phyloP scores from a whole-genome alignment of 768 basidiomycete genomes.

The Fistulinella prunicolor region DNA sequence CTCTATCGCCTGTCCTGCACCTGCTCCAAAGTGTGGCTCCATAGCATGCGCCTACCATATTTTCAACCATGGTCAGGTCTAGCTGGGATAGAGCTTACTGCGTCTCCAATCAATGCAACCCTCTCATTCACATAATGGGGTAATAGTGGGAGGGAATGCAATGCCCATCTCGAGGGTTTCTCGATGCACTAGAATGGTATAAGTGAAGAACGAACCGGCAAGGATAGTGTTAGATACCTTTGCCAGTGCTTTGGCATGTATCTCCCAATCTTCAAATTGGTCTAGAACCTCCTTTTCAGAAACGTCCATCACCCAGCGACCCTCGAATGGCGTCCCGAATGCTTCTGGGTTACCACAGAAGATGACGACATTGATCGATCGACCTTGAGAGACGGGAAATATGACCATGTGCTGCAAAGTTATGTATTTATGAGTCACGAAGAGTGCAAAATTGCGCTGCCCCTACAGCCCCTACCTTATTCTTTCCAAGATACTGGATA shows the following conservation, averaged over 20 bases:
- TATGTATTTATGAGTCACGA: background rate
- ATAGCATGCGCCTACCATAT: slow-evolving; percentile 42
- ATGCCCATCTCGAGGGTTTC: slow-evolving; percentile 41
- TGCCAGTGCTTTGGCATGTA: slow-evolving; percentile 5
- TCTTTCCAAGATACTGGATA: slow-evolving; percentile 25
- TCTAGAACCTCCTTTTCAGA: slow-evolving; percentile 32
- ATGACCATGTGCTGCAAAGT: slow-evolving; percentile 37
- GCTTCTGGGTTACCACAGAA: slow-evolving; percentile 25
- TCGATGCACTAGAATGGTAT: slow-evolving; percentile 30
- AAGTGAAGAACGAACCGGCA: background rate
- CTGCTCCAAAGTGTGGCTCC: slow-evolving; percentile 45
- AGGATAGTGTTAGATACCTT: slow-evolving; percentile 3
- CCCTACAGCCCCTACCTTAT: slow-evolving; percentile 6
- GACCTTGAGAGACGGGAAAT: slow-evolving; percentile 39
- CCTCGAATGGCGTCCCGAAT: slow-evolving; percentile 32
- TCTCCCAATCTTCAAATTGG: slow-evolving; percentile 28
- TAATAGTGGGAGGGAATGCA: slow-evolving; percentile 41
- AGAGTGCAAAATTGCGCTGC: background rate
- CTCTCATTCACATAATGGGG: slow-evolving; percentile 37
- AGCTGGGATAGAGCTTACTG: slow-evolving; percentile 31
- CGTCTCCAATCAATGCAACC: slow-evolving; percentile 49
- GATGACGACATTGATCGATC: slow-evolving; percentile 35
- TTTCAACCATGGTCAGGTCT: slow-evolving; percentile 1
- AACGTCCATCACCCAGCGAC: slow-evolving; percentile 28
- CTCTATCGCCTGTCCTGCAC: slow-evolving; percentile 53